phyloP scores from a whole-genome alignment of 1,284 basidiomycete species.

The Retiboletus flavoniger region DNA sequence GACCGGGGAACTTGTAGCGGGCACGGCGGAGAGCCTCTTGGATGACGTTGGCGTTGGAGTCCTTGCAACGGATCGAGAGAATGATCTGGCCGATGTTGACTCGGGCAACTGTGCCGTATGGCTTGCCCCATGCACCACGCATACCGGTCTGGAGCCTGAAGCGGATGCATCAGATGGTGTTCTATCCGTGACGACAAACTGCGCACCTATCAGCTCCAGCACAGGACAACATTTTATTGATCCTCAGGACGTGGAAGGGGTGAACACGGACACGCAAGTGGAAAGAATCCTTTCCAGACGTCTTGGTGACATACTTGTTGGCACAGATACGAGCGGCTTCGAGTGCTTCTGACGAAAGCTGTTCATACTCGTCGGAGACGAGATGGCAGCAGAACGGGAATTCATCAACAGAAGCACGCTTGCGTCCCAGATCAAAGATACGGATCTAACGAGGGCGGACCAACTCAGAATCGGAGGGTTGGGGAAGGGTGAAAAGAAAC shows the following conservation, averaged over 20 bases:
- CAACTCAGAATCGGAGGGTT: neutral
- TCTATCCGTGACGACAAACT: neutral
- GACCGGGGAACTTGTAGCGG: conserved; percentile 99
- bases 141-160: conserved; percentile 94
- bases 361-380: conserved; percentile 98
- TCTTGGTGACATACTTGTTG: conserved; percentile 99
- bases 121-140: conserved; percentile 99
- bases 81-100: conserved; percentile 98
- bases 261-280: conserved; percentile 96
- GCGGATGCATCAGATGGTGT: neutral
- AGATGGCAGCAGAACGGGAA: conserved; percentile 97
- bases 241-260: conserved; percentile 98
- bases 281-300: conserved; percentile 98
- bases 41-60: conserved; percentile 83
- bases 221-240: conserved; percentile 99
- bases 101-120: conserved; percentile 93
- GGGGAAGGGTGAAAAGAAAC: neutral
- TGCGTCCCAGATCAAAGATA: conserved; percentile 93
- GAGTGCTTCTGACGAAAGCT: conserved; percentile 93
- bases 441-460: conserved; percentile 59
- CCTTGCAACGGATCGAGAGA: conserved; percentile 93
- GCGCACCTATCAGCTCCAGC: conserved; percentile 93
- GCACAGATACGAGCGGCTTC: conserved; percentile 99
- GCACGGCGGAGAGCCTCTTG: conserved; percentile 96
- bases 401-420: conserved; percentile 94